Evolutionary conservation across 1,139 yeast species (phyloP), one percentile per base, ranked within the genome.

Genomic region (Nadsonia starkeyi-henricii): DNA sequence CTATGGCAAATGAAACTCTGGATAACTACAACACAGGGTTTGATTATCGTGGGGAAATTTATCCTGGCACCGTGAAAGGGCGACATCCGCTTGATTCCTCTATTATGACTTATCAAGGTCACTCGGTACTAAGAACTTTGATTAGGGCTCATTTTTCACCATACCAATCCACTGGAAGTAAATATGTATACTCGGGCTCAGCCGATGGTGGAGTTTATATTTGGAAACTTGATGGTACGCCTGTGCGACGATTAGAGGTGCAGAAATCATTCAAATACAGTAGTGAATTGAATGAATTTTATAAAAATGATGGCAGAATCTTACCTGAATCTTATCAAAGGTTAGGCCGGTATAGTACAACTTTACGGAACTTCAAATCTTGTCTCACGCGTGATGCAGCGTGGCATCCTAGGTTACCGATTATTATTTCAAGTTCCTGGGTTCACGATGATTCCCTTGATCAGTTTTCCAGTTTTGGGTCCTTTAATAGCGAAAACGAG

Each of bases 91-190:
- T 52, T 21, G 67, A 63, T 48, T 45, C 52, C 26, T 58, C 62
- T 48, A 53, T 63, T 15, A 60, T 59, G 62, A 60, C 65, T 1
- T 63, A 60, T 48, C 50, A 58, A 5, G 66, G 67, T 18, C 67
- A 63, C 46, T 48, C 55, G 13, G 65, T 62, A 20, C 51, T 54
- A n/a, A 50, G 54, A 36, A 62, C 66, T 4, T 54, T 62, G 36
- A 62, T 63, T 42, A 56, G 66, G n/a, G 60, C 64, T 47, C 60
- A 62, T 42, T 63, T 63, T 49, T 59, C 65, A 7, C 67, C 67
- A 1, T 48, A 52, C 2, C 52, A 46, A 15, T 51, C 58, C 18
- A 58, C 65, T 2, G 63, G 59, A 18, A 55, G 57, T 47, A 64
- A 60, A 43, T 63, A 59, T 47, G 53, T 63, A 23, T 63, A 62